Base-by-base conservation (phyloP, 2,329 filamentous ascomycete genomes). In the Pseudocercospora fijiensis region DNA sequence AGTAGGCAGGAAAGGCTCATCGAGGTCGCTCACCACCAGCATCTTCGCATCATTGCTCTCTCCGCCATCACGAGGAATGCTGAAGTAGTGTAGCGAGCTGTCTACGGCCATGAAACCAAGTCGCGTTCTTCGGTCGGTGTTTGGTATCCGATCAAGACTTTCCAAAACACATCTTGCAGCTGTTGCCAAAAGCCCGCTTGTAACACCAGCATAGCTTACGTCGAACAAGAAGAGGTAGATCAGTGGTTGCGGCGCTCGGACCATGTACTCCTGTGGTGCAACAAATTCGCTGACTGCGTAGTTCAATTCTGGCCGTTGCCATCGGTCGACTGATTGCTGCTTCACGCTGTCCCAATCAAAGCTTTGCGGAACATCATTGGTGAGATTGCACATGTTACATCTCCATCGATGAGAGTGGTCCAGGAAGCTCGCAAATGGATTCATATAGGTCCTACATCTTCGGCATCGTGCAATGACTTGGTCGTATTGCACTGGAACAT, bases 321-420 rank as follows among this genome's bases (percentile, higher is more conserved):
- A 96, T 75, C 95, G 84, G 76, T 99, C 94, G 57, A 96, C 89
- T 58, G 88, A 90, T 82, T 96, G 93, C 78, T 98, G 94, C 60
- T 92, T 84, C 51, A 91, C 89, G 33, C 92, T 89, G 78, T 99
- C 95, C 95, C 95, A 99, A 77, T 99, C 95, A 70, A 99, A 99
- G 41, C 93, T 93, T 79, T 99, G 95, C n/a, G 95, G 95, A 43
- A 98, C 94, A 72, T 99, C 95, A 76, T 99, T 99, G 71, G 93
- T 97, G 69, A 99, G 83, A 78, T 96, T 98, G 79, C 95, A 99
- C 93, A 99, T 97, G 80, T 99, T 99, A 82, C 95, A 99, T 74
- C 94, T 89, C 95, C 95, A 99, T 75, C 95, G 87, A 80, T 99
- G 95, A 53, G 95, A 95, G 75, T 98, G 92, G 73, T 99, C 95